phyloP scores from a whole-genome alignment of 2,329 filamentous ascomycete genomes.

The Pseudogymnoascus sp. region DNA sequence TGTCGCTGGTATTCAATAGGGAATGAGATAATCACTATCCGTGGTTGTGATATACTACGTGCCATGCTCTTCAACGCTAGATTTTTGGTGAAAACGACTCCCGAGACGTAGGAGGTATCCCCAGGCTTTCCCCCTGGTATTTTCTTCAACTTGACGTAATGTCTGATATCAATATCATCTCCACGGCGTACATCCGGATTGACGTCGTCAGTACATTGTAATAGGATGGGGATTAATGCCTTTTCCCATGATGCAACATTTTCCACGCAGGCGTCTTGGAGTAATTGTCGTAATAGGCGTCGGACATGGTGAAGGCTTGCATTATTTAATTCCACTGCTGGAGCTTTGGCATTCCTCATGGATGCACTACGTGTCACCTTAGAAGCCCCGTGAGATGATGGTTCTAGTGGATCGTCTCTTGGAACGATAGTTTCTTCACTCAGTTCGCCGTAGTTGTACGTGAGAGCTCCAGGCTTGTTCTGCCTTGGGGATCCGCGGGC shows the following conservation, averaged over 20 bases:
- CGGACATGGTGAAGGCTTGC: conserved; percentile 85
- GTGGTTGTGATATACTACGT: conserved; percentile 71
- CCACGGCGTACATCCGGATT: conserved; percentile 83
- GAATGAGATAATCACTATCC: conserved; percentile 89
- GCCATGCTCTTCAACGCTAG: conserved; percentile 94
- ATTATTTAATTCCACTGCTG: conserved; percentile 76
- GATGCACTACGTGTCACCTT: conserved; percentile 71
- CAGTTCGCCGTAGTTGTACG: conserved; percentile 32
- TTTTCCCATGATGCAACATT: conserved; percentile 78
- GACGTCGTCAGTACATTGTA: conserved; percentile 89
- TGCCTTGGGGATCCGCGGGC: conserved; percentile 64
- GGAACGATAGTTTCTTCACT: conserved; percentile 22
- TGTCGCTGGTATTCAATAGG: conserved; percentile 93
- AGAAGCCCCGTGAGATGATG: conserved; percentile 25
- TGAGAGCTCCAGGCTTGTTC: conserved; percentile 33
- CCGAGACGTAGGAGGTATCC: conserved; percentile 93
- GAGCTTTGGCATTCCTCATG: conserved; percentile 65
- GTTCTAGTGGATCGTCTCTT: conserved; percentile 17
- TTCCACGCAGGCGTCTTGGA: conserved; percentile 68
- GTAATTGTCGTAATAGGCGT: conserved; percentile 72
- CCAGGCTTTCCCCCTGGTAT: conserved; percentile 83
- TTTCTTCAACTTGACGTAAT: conserved; percentile 96
- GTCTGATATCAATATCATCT: conserved; percentile 93
- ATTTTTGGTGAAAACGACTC: conserved; percentile 96
- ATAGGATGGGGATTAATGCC: conserved; percentile 79